Conservation (phyloP, 2,329 filamentous ascomycete genomes). For the Teratosphaeria viscida region DNA sequence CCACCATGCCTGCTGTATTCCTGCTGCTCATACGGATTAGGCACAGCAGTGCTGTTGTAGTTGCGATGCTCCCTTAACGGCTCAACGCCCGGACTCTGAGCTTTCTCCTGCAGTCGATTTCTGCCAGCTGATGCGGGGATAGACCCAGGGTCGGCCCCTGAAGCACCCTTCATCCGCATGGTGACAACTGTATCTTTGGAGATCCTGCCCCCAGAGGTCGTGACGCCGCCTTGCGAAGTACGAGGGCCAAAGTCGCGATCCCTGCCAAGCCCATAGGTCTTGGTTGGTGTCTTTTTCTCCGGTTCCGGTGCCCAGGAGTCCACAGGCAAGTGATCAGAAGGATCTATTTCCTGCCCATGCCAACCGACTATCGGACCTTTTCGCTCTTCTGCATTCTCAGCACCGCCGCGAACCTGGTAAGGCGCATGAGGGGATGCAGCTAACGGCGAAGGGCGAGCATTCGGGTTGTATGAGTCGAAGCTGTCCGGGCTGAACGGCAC, state of each 20-base stretch:
- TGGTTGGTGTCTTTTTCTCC: constrained; percentile 43
- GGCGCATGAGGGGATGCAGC: constrained; percentile 12
- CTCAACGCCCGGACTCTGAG: constrained; percentile 10
- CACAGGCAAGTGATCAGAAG: constrained; percentile 68
- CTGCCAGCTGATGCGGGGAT: constrained; percentile 31
- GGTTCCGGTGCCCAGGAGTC: constrained; percentile 70
- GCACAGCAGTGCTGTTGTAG: constrained; percentile 31
- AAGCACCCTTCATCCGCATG: constrained; percentile 21
- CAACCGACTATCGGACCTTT: constrained; percentile 63
- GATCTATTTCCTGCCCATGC: constrained; percentile 67
- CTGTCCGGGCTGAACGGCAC: constrained; percentile 66
- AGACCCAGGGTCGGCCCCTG: constrained; percentile 25
- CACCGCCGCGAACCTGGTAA: constrained; percentile 20
- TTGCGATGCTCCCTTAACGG: constrained; percentile 30
- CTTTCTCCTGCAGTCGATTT: constrained; percentile 57
- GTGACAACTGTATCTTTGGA: constrained; percentile 24
- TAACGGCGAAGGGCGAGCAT: constrained; percentile 10
- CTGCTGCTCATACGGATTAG: constrained; percentile 43
- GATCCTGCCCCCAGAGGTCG: constrained; percentile 9
- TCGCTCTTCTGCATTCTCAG: constrained; percentile 12
- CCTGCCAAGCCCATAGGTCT: constrained; percentile 25
- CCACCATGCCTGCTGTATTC: constrained; percentile 31
- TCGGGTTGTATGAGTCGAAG: constrained; percentile 62
- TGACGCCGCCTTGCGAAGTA: constrained; percentile 7
- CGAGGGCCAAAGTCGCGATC: constrained; percentile 25